Base-by-base conservation (phyloP, 2,329 filamentous ascomycete genomes). In the Xylaria sp. region DNA sequence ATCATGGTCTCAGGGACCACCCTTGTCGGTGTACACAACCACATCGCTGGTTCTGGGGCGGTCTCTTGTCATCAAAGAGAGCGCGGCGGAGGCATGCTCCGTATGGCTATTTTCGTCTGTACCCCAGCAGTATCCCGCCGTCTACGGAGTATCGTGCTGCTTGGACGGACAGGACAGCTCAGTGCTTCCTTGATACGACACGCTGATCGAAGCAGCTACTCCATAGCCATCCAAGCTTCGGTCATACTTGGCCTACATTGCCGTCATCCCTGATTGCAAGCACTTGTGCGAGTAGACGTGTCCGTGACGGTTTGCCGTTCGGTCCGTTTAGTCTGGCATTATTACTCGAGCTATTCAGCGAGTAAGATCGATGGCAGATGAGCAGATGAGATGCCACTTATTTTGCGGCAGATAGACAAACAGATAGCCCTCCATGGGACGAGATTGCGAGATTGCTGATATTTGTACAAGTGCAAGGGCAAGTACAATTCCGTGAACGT, bases 1-100 rank as follows among this genome's bases (percentile, higher is more conserved):
- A 10, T 42, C 37, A 42, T 42, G 57, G 60, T 51, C 42, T 55
- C 46, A 59, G 58, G 54, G 52, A 39, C 3, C 48, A 61, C 59
- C 64, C 59, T 55, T 50, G 63, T 46, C 10, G 42, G 42, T n/a
- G 13, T 46, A 46, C 54, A 48, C 52, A 37, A 42, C 2, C 44
- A 57, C 23, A 53, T 53, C 47, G 47, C 16, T 16, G 37, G 49
- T 34, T 34, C 10, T 51, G 4, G 49, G 50, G 35, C 50, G n/a
- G 30, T 52, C 35, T 52, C 50, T 42, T 52, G 18, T 52, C 50
- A 52, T 19, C 34, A 35, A n/a, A n/a, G 13, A 10, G 18, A 13
- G 18, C 48, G 48, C 18, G 18, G 11, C 6, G 13, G 11, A 6
- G 13, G 42, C 42, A 46, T 16, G n/a, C 11, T 46, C 37, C 37